These are phyloP conservation scores for Haplosporangium gracile DNA, from an alignment of 192 early-diverging fungal genomes.

Conservation along the genomic window DNA sequence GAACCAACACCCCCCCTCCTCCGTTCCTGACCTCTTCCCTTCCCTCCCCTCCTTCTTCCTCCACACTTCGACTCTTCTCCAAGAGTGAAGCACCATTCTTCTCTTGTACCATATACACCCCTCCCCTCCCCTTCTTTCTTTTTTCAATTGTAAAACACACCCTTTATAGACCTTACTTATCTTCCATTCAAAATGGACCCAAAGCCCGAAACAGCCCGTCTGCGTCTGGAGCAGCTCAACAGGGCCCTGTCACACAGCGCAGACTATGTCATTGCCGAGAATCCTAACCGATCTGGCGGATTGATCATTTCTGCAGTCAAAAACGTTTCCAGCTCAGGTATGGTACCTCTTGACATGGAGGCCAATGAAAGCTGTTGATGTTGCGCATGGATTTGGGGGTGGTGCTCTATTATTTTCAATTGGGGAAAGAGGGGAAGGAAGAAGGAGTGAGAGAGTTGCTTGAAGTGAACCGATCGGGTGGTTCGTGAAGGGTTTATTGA, in stretches of 20 bases:
- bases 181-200: conserved; percentile 28
- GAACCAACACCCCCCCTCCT: not conserved
- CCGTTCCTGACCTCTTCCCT: not conserved
- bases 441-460: not conserved
- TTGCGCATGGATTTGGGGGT: not conserved
- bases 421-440: not conserved
- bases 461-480: not conserved
- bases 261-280: conserved; percentile 54
- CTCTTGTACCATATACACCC: not conserved
- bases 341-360: not conserved
- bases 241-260: conserved; percentile 50
- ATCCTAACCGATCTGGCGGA: conserved; percentile 40
- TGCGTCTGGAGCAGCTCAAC: conserved; percentile 49
- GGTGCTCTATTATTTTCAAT: not conserved
- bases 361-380: not conserved
- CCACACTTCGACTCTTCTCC: too few species aligned
- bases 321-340: conserved; percentile 23
- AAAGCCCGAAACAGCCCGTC: conserved; percentile 36
- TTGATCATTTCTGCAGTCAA: conserved; percentile 53
- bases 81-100: too few species aligned
- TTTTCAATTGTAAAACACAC: not conserved
- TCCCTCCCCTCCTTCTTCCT: not conserved
- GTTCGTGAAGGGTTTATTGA: not conserved
- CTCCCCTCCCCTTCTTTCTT: not conserved
- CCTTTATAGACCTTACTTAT: not conserved